Conservation (phyloP, 2,329 filamentous ascomycete genomes). For the Beauveria sp. region DNA sequence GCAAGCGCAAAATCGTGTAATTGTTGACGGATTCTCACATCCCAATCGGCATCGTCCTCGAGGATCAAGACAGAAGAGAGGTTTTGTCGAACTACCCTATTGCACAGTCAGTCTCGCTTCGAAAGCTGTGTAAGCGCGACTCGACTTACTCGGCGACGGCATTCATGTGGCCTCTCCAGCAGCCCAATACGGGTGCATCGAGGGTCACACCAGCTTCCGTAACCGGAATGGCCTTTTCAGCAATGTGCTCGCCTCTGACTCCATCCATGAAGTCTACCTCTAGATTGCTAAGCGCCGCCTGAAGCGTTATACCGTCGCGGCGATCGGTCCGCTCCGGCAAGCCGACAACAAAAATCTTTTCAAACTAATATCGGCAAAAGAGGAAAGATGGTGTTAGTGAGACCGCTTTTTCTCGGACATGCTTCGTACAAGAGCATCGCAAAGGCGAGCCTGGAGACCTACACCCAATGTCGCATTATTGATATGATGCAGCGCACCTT, state of each 20-base stretch:
- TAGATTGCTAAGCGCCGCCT: conserved; percentile 37
- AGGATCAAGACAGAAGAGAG: conserved; percentile 42
- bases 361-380: conserved; percentile 32
- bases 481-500: not conserved
- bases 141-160: conserved; percentile 24
- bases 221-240: conserved; percentile 30
- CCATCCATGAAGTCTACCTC: conserved; percentile 40
- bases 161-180: conserved; percentile 35
- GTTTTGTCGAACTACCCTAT: conserved; percentile 33
- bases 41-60: conserved; percentile 53
- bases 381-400: too few relatives aligned
- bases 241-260: conserved; percentile 29
- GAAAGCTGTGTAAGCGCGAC: conserved; percentile 12
- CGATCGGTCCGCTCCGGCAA: conserved; percentile 43
- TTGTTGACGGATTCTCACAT: conserved; percentile 41
- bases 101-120: not conserved
- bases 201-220: conserved; percentile 24
- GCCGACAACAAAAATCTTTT: conserved; percentile 46
- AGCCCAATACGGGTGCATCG: conserved; percentile 21
- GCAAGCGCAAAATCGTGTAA: conserved; percentile 34
- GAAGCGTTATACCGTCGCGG: conserved; percentile 40
- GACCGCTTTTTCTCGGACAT: too few relatives aligned
- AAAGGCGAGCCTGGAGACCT: not conserved
- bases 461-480: conserved; percentile 7
- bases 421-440: too few relatives aligned